phyloP scores from a whole-genome alignment of 2,329 filamentous ascomycete species.

The Neopestalotiopsis clavispora region DNA sequence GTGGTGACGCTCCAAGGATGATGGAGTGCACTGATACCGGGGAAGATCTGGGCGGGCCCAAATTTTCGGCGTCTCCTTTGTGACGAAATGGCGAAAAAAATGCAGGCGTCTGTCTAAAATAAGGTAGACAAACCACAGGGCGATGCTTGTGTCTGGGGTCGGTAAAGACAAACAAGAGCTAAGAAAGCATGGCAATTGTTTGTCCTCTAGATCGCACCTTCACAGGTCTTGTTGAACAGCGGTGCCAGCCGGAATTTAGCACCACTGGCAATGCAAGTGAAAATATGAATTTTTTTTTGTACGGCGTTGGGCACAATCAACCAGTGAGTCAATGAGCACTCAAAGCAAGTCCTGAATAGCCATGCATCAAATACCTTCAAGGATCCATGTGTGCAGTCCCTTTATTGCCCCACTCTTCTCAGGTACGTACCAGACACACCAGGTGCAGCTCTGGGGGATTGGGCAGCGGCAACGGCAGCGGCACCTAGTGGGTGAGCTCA shows the following conservation, averaged over 20 bases:
- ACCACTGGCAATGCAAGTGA: too few species aligned
- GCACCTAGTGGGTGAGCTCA: not conserved
- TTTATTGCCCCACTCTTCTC: too few species aligned
- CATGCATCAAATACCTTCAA: too few species aligned
- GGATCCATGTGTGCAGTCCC: too few species aligned
- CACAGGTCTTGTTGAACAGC: too few species aligned
- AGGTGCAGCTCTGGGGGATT: not conserved
- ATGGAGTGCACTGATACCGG: not conserved
- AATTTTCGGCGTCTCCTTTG: conserved; percentile 5
- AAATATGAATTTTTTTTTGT: too few species aligned
- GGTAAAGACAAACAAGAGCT: not conserved
- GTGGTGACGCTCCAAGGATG: not conserved
- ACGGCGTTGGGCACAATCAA: too few species aligned
- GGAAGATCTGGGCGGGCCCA: conserved; percentile 9
- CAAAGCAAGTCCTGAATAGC: too few species aligned
- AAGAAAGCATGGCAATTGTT: too few species aligned
- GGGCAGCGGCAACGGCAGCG: not conserved
- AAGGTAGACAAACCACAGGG: not conserved
- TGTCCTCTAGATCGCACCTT: too few species aligned
- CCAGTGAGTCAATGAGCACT: too few species aligned
- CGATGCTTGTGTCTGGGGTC: not conserved
- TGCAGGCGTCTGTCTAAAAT: not conserved
- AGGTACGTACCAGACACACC: not conserved
- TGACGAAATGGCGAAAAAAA: not conserved
- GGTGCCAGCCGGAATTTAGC: too few species aligned